Evolutionary conservation across 2,329 filamentous ascomycete species (phyloP).

Genomic region (Cryphonectria naterciae): DNA sequence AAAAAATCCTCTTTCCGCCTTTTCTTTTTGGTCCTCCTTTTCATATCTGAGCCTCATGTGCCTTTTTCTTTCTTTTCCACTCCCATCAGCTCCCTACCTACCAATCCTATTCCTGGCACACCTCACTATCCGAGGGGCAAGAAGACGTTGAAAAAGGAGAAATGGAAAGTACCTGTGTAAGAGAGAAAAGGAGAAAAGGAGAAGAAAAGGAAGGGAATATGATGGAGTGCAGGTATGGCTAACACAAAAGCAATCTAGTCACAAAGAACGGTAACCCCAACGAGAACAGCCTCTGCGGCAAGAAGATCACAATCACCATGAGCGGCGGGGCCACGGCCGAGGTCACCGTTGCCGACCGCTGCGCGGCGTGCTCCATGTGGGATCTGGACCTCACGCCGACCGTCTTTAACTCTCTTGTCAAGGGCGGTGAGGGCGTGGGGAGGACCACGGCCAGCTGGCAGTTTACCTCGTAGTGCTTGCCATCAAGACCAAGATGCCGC

Average conservation of each 20-base stretch:
- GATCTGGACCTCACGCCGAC: conserved; percentile 19
- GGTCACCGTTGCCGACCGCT: conserved; percentile 12
- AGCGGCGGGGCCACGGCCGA: background rate
- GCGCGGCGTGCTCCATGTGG: conserved; percentile 10
- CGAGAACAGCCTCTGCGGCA: conserved; percentile 19
- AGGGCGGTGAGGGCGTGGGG: background rate
- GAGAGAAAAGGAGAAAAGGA: background rate
- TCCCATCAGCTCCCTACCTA: background rate
- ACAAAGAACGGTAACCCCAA: conserved; percentile 17
- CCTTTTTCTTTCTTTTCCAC: background rate
- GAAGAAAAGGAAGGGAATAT: background rate
- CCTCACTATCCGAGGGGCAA: background rate
- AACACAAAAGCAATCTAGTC: background rate
- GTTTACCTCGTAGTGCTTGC: background rate
- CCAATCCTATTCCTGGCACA: background rate
- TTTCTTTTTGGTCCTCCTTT: background rate
- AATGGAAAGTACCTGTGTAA: background rate
- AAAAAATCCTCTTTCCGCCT: too few species aligned
- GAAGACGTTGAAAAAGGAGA: background rate
- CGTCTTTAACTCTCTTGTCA: conserved; percentile 7
- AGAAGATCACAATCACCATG: conserved; percentile 17
- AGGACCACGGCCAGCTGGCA: conserved; percentile 14
- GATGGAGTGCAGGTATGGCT: background rate
- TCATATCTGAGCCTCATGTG: background rate
- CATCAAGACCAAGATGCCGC: background rate